phyloP scores from a whole-genome alignment of 805 yeast genomes.

The Starmera caribaea region DNA sequence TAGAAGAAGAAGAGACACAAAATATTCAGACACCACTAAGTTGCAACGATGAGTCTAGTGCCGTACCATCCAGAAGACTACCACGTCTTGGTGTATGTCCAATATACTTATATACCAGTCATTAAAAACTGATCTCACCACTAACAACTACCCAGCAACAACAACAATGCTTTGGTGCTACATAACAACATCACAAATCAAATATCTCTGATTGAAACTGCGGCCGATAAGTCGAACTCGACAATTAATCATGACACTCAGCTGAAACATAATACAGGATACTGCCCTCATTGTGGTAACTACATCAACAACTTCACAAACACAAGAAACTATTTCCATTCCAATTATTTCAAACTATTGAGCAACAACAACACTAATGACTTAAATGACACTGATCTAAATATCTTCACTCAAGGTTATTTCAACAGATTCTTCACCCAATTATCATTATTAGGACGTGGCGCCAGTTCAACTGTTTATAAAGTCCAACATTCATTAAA shows the following conservation, averaged over 20 bases:
- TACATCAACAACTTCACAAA: neutral
- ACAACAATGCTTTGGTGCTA: neutral
- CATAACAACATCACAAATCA: neutral
- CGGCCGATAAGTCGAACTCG: neutral
- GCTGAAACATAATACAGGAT: neutral
- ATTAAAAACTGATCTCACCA: too few relatives aligned
- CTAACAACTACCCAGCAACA: too few relatives aligned
- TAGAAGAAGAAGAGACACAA: too few relatives aligned
- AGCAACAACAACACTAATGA: neutral
- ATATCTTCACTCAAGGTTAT: slow-evolving; percentile 72
- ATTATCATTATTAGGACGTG: slow-evolving; percentile 58
- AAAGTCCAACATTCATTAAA: slow-evolving; percentile 78
- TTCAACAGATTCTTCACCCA: slow-evolving; percentile 62
- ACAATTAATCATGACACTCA: too few relatives aligned
- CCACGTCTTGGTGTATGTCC: too few relatives aligned
- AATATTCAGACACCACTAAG: too few relatives aligned
- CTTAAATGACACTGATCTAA: slow-evolving; percentile 4
- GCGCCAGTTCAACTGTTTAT: slow-evolving; percentile 78
- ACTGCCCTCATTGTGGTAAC: slow-evolving; percentile 1
- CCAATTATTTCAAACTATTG: slow-evolving; percentile 13
- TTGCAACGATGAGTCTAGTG: too few relatives aligned
- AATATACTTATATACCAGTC: too few relatives aligned
- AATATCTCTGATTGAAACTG: neutral
- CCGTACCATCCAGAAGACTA: too few relatives aligned
- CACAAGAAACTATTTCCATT: neutral